Evolutionary conservation across 2,329 filamentous ascomycete species (phyloP).

Genomic region (Trichothecium roseum): DNA sequence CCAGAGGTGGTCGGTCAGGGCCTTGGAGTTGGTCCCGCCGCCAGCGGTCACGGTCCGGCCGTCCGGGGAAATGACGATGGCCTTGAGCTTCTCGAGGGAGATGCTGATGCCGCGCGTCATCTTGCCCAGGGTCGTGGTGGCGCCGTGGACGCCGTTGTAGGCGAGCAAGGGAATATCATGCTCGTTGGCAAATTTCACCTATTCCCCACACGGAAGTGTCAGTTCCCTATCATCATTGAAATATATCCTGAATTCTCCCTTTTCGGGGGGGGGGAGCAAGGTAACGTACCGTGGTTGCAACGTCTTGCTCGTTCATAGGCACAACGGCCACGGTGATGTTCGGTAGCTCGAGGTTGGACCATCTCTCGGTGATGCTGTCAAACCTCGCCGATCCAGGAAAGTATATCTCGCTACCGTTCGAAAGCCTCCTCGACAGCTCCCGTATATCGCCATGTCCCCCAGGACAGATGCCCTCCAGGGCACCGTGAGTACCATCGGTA

Average conservation of each 20-base stretch:
- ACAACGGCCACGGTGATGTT: slow-evolving; percentile 34
- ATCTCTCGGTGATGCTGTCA: slow-evolving; percentile 24
- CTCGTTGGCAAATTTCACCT: slow-evolving; percentile 32
- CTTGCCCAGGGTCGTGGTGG: slow-evolving; percentile 34
- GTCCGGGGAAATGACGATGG: slow-evolving; percentile 12
- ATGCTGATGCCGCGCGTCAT: slow-evolving; percentile 42
- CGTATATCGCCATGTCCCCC: too few species aligned
- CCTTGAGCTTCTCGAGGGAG: slow-evolving; percentile 22
- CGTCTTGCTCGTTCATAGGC: slow-evolving; percentile 35
- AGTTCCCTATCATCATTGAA: background rate
- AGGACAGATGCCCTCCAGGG: slow-evolving; percentile 6
- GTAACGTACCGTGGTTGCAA: slow-evolving; percentile 30
- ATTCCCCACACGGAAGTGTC: background rate
- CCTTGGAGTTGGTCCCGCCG: slow-evolving; percentile 35
- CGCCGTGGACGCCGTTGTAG: slow-evolving; percentile 40
- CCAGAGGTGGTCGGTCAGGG: slow-evolving; percentile 37
- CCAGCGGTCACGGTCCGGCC: slow-evolving; percentile 34
- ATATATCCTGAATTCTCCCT: too few species aligned
- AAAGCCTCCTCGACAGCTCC: slow-evolving; percentile 19
- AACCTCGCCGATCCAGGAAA: slow-evolving; percentile 30
- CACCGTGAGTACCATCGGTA: slow-evolving; percentile 3
- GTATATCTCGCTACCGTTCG: slow-evolving; percentile 28
- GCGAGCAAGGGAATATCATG: slow-evolving; percentile 39
- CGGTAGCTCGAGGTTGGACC: slow-evolving; percentile 33
- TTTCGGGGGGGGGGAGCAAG: background rate